Evolutionary conservation across 768 basidiomycete genomes (phyloP), one percentile per base, ranked within the genome.

Genomic region (Rhizopogon salebrosus): DNA sequence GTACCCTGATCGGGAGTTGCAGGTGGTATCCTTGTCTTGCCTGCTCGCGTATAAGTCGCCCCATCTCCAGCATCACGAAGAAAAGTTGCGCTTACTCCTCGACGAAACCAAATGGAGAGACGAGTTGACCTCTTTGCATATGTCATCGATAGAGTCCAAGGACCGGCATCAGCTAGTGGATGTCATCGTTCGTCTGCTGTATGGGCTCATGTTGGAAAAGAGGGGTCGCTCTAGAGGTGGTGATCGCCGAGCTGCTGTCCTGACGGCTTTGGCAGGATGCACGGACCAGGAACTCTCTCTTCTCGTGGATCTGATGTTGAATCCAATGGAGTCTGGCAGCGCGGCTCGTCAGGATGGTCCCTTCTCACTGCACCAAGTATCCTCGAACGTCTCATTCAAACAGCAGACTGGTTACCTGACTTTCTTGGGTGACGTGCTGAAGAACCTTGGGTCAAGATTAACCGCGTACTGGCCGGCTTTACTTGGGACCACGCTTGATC

Each of bases 41-140:
- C 59, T 98, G 3, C 74, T 91, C 26, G 85, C 91, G 0, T 97
- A 92, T 75, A 94, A 92, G 62, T 77, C 79, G 0, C 78, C 85
- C 0, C 70, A 72, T 48, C 67, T 89, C 9, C 43, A 64, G 23
- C 64, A 71, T 10, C 75, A 85, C 7, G 80, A 87, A 57, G 83
- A 87, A n/a, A 76, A 78, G 10, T 69, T 98, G 22, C 75, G 77
- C 9, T 74, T 73, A 7, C 72, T 98, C 10, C 74, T 99, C 29
- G 93, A 98, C 55, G 88, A 92, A 42, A 85, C 84, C 6, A 73
- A 87, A 42, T 97, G 94, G 83, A 75, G 94, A n/a, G 95, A 98
- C 62, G 84, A 89, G 58, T 78, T 98, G 4, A 78, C 84, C 2
- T 75, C 81, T 13, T 77, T 98, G 39, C 77, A 88, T 52, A 71